A percentile compares a stretch with the other conserved stretches of the same genome.
Conservation (phyloP, 345 rosid genomes). For the Tarenaya hassleriana region DNA sequence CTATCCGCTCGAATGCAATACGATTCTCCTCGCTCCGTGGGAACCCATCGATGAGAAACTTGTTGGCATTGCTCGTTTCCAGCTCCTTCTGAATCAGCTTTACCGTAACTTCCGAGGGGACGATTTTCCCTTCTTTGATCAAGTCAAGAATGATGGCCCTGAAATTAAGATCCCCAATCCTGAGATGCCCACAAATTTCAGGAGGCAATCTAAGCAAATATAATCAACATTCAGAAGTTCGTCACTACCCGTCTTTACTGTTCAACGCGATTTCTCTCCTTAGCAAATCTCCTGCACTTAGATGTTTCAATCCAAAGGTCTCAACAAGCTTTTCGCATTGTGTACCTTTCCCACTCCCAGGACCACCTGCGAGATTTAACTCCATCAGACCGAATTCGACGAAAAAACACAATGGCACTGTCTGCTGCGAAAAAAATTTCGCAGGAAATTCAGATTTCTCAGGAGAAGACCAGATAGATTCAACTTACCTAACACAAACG, state of each 20-base stretch:
- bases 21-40: constrained; percentile 86
- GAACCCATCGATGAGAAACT: constrained; percentile 82
- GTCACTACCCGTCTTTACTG: constrained; percentile 58
- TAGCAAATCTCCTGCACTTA: constrained; percentile 77
- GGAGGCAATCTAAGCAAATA: background rate
- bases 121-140: constrained; percentile 77
- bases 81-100: constrained; percentile 62
- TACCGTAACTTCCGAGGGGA: constrained; percentile 80
- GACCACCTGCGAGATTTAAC: constrained; percentile 43
- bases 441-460: background rate
- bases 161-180: constrained; percentile 24
- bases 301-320: constrained; percentile 57
- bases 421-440: background rate
- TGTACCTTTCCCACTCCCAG: constrained; percentile 91
- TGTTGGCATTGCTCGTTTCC: constrained; percentile 43
- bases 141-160: constrained; percentile 56
- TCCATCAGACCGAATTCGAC: background rate
- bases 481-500: constrained; percentile 72
- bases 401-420: background rate
- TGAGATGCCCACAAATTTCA: constrained; percentile 7
- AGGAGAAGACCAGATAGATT: background rate
- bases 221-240: background rate
- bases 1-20: constrained; percentile 60
- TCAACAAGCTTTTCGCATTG: constrained; percentile 66
- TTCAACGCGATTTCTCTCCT: constrained; percentile 55